A percentile compares a stretch with the other conserved stretches of the same genome.
phyloP scores from a whole-genome alignment of 768 basidiomycete genomes.

The Phylloporus sp. region DNA sequence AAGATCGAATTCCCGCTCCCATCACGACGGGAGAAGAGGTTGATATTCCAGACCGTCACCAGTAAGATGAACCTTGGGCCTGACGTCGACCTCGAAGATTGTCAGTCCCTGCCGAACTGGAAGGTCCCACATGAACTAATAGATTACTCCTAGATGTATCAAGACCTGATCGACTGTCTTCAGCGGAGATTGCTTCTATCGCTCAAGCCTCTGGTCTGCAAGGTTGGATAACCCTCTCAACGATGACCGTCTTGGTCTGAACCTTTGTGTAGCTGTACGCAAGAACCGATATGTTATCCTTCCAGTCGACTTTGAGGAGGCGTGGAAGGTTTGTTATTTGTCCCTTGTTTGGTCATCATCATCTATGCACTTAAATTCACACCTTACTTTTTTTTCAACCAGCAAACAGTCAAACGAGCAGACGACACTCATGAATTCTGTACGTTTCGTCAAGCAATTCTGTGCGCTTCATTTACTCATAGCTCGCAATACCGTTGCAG shows the following conservation, averaged over 20 bases:
- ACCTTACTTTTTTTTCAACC: conserved; percentile 33
- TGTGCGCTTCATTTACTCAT: conserved; percentile 5
- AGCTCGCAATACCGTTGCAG: conserved; percentile 21
- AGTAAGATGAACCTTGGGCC: conserved; percentile 97
- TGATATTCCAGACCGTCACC: conserved; percentile 98
- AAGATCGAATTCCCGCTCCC: conserved; percentile 99
- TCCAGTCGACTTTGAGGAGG: conserved; percentile 97
- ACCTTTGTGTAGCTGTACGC: conserved; percentile 60
- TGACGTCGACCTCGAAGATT: conserved; percentile 98
- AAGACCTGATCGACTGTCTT: conserved; percentile 91
- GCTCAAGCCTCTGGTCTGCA: conserved; percentile 97
- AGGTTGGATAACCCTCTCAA: conserved; percentile 43
- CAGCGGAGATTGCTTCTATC: conserved; percentile 93
- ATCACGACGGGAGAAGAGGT: conserved; percentile 87
- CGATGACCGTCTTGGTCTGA: conserved; percentile 2
- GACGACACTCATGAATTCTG: conserved; percentile 99
- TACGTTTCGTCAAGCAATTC: conserved; percentile 36
- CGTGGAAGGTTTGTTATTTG: conserved; percentile 93
- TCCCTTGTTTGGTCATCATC: conserved; percentile 41
- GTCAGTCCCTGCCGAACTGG: conserved; percentile 45
- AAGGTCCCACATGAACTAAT: conserved; percentile 11
- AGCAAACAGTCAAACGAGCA: conserved; percentile 95
- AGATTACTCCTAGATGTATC: conserved; percentile 70
- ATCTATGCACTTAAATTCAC: conserved; percentile 31
- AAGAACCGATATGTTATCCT: conserved; percentile 98